A percentile compares a stretch with the other conserved stretches of the same genome.
phyloP scores from a whole-genome alignment of 768 basidiomycete genomes.

The Psilocybe cyanescens region DNA sequence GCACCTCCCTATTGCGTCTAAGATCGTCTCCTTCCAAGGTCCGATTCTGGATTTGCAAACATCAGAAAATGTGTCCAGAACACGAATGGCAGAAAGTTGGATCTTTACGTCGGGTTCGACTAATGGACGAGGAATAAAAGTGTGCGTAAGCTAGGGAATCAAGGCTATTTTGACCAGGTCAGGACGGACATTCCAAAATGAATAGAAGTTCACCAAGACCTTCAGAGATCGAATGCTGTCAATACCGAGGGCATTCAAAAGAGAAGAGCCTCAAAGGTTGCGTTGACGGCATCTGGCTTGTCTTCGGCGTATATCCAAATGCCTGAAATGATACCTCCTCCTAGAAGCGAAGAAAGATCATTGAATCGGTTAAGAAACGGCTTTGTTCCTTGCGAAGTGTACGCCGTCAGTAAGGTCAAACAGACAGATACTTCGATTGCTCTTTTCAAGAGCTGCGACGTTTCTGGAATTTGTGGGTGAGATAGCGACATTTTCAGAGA shows the following conservation, averaged over 20 bases:
- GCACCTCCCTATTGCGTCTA: constrained; percentile 63
- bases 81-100: constrained; percentile 46
- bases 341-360: constrained; percentile 67
- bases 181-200: background rate
- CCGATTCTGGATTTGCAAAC: constrained; percentile 60
- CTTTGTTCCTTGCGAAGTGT: constrained; percentile 30
- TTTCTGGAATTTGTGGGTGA: constrained; percentile 61
- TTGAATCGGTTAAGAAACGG: constrained; percentile 58
- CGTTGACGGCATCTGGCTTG: constrained; percentile 58
- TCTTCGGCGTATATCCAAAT: constrained; percentile 74
- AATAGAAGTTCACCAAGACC: constrained; percentile 35
- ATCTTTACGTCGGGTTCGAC: constrained; percentile 25
- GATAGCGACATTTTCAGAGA: constrained; percentile 64
- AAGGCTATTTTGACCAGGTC: constrained; percentile 43
- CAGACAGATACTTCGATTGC: constrained; percentile 51
- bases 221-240: constrained; percentile 73
- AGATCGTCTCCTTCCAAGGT: constrained; percentile 68
- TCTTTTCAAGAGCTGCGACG: constrained; percentile 59
- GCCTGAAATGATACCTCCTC: constrained; percentile 71
- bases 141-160: constrained; percentile 59
- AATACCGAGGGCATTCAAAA: constrained; percentile 64
- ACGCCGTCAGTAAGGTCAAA: constrained; percentile 57
- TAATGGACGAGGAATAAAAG: constrained; percentile 36
- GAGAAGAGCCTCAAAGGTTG: constrained; percentile 66
- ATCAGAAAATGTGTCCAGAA: constrained; percentile 48